Conservation (phyloP, 352 stramenopile species). For the Phytophthora pisi region DNA sequence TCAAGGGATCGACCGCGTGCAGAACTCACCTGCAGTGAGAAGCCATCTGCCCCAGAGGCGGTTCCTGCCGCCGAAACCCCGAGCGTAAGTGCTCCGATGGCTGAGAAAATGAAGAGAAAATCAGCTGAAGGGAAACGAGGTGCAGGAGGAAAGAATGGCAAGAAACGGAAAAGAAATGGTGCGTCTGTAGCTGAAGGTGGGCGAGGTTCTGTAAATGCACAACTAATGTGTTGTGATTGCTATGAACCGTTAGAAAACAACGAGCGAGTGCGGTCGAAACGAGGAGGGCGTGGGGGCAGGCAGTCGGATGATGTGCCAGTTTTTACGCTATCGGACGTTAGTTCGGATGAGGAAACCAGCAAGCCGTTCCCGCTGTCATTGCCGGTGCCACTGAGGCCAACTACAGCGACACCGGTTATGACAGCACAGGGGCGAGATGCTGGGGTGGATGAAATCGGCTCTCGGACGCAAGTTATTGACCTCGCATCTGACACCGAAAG, state of each 20-base stretch:
- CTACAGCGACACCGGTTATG: slow-evolving; percentile 11
- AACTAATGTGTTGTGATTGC: slow-evolving; percentile 9
- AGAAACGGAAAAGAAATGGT: slow-evolving; percentile 48
- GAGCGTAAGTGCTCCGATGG: slow-evolving; percentile 8
- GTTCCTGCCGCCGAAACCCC: slow-evolving; percentile 9
- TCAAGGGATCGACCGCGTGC: slow-evolving; percentile 32
- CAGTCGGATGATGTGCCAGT: slow-evolving; percentile 16
- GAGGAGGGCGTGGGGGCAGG: slow-evolving; percentile 16
- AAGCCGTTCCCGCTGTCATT: slow-evolving; percentile 37
- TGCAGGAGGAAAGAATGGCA: slow-evolving; percentile 19
- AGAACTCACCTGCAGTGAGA: slow-evolving; percentile 11
- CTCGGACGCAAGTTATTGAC: slow-evolving; percentile 45
- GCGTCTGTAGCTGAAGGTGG: slow-evolving; percentile 2
- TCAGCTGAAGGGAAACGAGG: slow-evolving; percentile 19
- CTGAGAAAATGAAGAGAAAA: slow-evolving; percentile 17
- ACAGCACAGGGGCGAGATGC: slow-evolving; percentile 16
- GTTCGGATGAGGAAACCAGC: slow-evolving; percentile 39
- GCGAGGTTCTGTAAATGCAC: not conserved
- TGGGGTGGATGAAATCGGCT: slow-evolving; percentile 18
- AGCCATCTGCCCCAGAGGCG: not conserved
- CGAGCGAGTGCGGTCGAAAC: slow-evolving; percentile 24
- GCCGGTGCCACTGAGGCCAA: slow-evolving; percentile 22
- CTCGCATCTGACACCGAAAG: slow-evolving; percentile 59
- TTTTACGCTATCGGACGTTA: slow-evolving; percentile 47
- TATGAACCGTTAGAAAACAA: slow-evolving; percentile 23